Evolutionary conservation across 2,329 filamentous ascomycete genomes (phyloP).

Genomic region (Trichoderma sp.): DNA sequence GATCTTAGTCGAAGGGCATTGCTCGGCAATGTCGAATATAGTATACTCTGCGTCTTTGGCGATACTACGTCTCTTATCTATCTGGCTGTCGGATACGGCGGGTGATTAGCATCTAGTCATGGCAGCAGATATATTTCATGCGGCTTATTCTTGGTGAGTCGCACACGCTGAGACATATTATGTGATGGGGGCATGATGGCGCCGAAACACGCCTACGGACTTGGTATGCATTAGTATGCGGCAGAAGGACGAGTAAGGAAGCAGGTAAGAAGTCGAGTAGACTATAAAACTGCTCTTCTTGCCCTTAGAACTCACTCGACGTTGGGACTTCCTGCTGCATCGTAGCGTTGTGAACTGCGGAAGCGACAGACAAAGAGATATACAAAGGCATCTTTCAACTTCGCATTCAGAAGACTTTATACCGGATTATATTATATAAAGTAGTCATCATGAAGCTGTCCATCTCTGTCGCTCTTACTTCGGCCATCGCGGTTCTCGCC

Average conservation of each 20-base stretch:
- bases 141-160: conserved; percentile 11
- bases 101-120: background rate
- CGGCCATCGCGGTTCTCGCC: conserved; percentile 30
- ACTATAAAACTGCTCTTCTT: background rate
- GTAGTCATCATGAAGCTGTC: conserved; percentile 33
- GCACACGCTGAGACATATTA: conserved; percentile 10
- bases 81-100: background rate
- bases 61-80: background rate
- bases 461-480: conserved; percentile 28
- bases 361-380: background rate
- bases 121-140: background rate
- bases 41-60: background rate
- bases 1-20: background rate
- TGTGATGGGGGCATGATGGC: background rate
- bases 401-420: background rate
- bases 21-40: background rate
- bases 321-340: background rate
- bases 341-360: background rate
- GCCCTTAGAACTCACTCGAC: background rate
- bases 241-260: background rate
- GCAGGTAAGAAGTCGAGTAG: background rate
- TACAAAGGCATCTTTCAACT: too few species aligned
- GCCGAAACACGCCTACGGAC: background rate
- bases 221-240: background rate
- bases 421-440: background rate